These are phyloP conservation scores for Termitomyces sp. DNA, from an alignment of 768 basidiomycete genomes.

Conservation along the genomic window DNA sequence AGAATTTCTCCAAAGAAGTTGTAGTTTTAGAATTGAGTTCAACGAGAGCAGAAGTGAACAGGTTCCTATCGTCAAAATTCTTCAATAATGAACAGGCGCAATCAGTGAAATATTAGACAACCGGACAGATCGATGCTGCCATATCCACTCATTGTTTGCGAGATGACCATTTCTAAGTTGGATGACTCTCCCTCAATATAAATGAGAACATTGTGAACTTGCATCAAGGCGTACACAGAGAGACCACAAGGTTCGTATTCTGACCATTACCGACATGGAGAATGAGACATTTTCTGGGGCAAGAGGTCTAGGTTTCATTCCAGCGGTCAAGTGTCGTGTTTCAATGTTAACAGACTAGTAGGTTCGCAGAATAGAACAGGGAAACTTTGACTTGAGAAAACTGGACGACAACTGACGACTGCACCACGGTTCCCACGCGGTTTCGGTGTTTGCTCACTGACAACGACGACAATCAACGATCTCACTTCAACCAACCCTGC, in stretches of 20 bases:
- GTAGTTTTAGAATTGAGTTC: neutral
- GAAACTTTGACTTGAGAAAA: too few relatives aligned
- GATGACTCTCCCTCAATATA: neutral
- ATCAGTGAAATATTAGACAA: neutral
- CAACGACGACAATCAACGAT: neutral
- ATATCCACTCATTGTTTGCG: too few relatives aligned
- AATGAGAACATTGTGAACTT: too few relatives aligned
- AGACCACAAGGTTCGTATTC: neutral
- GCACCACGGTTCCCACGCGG: neutral
- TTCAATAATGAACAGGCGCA: neutral
- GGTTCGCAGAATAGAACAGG: too few relatives aligned
- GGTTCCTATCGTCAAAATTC: neutral
- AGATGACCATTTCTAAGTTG: neutral
- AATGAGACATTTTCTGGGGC: neutral
- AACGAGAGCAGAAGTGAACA: neutral
- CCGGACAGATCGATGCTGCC: too few relatives aligned
- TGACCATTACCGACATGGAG: neutral
- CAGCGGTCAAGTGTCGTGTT: neutral
- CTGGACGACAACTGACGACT: too few relatives aligned
- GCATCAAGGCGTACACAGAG: neutral
- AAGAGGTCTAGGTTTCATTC: neutral
- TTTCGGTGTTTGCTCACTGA: neutral
- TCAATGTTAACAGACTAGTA: neutral
- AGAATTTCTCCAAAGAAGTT: neutral
- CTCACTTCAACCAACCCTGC: neutral